Evolutionary conservation across 2,329 filamentous ascomycete species (phyloP).

Genomic region (Hirsutella rhossiliensis): DNA sequence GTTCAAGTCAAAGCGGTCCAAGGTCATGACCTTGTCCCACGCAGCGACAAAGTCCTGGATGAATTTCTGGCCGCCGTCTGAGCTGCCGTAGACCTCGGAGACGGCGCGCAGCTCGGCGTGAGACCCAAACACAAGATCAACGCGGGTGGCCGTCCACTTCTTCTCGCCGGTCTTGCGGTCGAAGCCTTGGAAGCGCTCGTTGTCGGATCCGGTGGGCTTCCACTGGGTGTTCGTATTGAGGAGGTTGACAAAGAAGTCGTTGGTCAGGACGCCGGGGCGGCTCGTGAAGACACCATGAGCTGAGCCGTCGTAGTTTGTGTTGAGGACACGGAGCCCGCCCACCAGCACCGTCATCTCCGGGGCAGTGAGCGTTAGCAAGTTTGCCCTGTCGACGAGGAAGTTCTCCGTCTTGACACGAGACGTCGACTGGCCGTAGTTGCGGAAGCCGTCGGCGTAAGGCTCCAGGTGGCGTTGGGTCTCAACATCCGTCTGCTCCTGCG

Average conservation of each 20-base stretch:
- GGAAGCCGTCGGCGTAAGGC: constrained; percentile 64
- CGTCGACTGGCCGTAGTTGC: constrained; percentile 59
- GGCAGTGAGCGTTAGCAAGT: constrained; percentile 56
- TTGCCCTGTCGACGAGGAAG: constrained; percentile 58
- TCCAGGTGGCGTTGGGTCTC: constrained; percentile 53
- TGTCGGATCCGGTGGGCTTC: constrained; percentile 27
- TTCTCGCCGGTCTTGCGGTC: constrained; percentile 53
- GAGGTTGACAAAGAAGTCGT: constrained; percentile 75
- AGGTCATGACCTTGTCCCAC: constrained; percentile 65
- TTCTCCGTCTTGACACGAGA: constrained; percentile 53
- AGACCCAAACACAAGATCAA: constrained; percentile 60
- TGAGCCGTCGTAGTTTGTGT: constrained; percentile 61
- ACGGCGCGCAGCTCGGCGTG: constrained; percentile 62
- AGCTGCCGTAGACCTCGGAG: constrained; percentile 55
- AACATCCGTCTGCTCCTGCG: constrained; percentile 59
- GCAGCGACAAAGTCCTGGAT: constrained; percentile 58
- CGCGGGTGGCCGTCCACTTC: constrained; percentile 59
- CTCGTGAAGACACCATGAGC: constrained; percentile 55
- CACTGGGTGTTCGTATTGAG: constrained; percentile 55
- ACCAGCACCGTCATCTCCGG: constrained; percentile 61
- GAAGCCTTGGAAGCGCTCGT: constrained; percentile 49
- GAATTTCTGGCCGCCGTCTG: constrained; percentile 50
- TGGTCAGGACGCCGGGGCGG: constrained; percentile 56
- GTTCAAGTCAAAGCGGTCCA: constrained; percentile 55
- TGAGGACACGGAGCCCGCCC: constrained; percentile 59